Evolutionary conservation across 2,329 filamentous ascomycete genomes (phyloP).

Genomic region (Paecilomyces sp.): DNA sequence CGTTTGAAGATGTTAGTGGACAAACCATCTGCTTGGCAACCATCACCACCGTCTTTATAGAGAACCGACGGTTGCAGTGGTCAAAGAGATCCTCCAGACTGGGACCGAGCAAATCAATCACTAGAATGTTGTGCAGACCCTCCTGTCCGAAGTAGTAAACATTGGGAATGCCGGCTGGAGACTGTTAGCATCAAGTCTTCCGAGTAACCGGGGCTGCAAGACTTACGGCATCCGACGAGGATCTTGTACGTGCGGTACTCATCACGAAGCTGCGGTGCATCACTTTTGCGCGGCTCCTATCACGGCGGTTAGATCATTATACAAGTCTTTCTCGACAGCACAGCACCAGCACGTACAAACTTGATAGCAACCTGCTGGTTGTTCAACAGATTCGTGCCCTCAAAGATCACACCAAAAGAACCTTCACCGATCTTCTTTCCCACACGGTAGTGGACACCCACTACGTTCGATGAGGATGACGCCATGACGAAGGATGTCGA

Average conservation of each 20-base stretch:
- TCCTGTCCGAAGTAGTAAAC: conserved; percentile 99
- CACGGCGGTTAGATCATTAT: not conserved
- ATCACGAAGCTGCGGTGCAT: conserved; percentile 94
- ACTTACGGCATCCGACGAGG: conserved; percentile 96
- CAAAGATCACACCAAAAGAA: conserved; percentile 97
- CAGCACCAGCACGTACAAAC: conserved; percentile 61
- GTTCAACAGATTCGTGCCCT: conserved; percentile 96
- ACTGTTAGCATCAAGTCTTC: conserved; percentile 25
- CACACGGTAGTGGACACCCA: conserved; percentile 96
- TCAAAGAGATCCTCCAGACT: conserved; percentile 96
- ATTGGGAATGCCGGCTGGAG: conserved; percentile 88
- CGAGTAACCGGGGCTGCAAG: conserved; percentile 9
- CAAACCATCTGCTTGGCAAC: conserved; percentile 94
- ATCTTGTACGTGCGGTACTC: conserved; percentile 99
- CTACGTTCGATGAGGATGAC: conserved; percentile 89
- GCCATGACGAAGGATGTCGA: conserved; percentile 52
- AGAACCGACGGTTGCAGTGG: conserved; percentile 90
- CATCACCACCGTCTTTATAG: conserved; percentile 98
- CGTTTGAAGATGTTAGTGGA: not conserved
- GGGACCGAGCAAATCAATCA: conserved; percentile 91
- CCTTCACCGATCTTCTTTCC: conserved; percentile 99
- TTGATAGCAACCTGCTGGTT: conserved; percentile 99
- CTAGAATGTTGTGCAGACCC: conserved; percentile 95
- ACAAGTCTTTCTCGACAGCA: not conserved
- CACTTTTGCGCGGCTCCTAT: conserved; percentile 97